Conservation (phyloP, 306 rosid genomes). For the Trifolium dubium region DNA sequence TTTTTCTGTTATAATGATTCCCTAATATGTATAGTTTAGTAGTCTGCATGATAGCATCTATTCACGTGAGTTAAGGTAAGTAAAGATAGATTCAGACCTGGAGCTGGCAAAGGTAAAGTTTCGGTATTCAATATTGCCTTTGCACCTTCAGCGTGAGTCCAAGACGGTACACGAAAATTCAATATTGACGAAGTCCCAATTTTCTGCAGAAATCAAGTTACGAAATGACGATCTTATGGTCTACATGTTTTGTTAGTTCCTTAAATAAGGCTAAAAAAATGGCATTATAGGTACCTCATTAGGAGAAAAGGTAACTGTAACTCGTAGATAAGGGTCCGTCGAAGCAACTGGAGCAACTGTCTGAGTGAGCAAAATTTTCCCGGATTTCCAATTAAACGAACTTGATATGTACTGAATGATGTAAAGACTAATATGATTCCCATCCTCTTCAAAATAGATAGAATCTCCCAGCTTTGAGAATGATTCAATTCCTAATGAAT, state of each 20-base stretch:
- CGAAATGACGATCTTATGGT: background rate
- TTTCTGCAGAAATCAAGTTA: conserved; percentile 49
- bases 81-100: conserved; percentile 52
- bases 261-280: background rate
- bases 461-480: conserved; percentile 93
- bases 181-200: conserved; percentile 51
- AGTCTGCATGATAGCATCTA: background rate
- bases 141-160: conserved; percentile 62
- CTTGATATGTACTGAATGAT: conserved; percentile 84
- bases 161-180: conserved; percentile 76
- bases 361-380: conserved; percentile 55
- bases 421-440: conserved; percentile 60
- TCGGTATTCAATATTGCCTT: conserved; percentile 54
- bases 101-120: conserved; percentile 52
- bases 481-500: conserved; percentile 68
- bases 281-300: conserved; percentile 42
- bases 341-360: conserved; percentile 61
- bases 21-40: background rate
- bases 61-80: background rate
- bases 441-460: conserved; percentile 84
- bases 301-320: conserved; percentile 57
- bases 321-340: conserved; percentile 66
- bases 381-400: conserved; percentile 75
- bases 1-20: background rate
- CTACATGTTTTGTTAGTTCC: background rate